Evolutionary conservation across 345 rosid genomes (phyloP).

Genomic region (Lenwebbia sp.): DNA sequence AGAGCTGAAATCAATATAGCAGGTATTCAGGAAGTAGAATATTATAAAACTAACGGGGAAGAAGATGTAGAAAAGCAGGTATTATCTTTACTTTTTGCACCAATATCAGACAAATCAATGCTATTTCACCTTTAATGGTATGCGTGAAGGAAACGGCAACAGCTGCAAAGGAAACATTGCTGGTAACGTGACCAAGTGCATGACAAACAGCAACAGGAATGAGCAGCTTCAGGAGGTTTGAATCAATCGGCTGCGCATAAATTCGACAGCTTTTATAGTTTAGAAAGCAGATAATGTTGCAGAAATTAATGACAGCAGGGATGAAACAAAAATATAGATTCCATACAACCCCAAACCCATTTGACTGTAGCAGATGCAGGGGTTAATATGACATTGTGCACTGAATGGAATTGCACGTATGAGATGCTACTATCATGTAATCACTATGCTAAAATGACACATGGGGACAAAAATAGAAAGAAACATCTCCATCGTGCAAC

Average conservation of each 20-base stretch:
- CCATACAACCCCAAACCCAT: background rate
- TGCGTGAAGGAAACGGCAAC: constrained; percentile 98
- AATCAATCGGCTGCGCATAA: constrained; percentile 63
- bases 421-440: background rate
- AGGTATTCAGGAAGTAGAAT: background rate
- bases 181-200: constrained; percentile 88
- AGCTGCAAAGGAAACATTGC: constrained; percentile 92
- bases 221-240: constrained; percentile 66
- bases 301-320: background rate
- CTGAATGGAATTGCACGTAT: background rate
- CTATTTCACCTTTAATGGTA: constrained; percentile 63
- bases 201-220: constrained; percentile 93
- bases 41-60: background rate
- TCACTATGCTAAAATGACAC: background rate
- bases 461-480: background rate
- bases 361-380: background rate
- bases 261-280: background rate
- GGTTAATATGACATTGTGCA: background rate
- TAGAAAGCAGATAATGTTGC: background rate
- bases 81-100: background rate
- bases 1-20: constrained; percentile 48
- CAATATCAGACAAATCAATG: background rate
- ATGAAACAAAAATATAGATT: background rate
- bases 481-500: background rate
- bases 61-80: background rate